Base-by-base conservation (phyloP, 2,329 filamentous ascomycete species). In the Ascochyta koolunga region DNA sequence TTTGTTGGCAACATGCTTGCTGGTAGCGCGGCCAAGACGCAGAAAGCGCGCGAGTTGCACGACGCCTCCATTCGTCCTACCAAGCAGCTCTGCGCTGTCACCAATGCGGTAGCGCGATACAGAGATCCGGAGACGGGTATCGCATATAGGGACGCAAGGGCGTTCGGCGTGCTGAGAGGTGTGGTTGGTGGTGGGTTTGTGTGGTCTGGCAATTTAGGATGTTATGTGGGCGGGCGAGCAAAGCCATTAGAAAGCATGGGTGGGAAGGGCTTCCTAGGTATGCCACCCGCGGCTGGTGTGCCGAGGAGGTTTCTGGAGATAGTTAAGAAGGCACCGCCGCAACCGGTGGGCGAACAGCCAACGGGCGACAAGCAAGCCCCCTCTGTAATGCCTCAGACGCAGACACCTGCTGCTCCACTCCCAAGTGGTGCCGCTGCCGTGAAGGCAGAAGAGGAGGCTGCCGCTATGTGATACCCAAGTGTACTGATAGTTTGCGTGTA, bases 51-150 rank as follows among this genome's bases (percentile, higher is more conserved):
- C 55, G 61, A 56, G 0, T 54, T 58, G 4, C 63, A 54, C 25
- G 56, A 66, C 60, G 50, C 73, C 58, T 32, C 63, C 50, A 19
- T 66, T 13, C 73, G 73, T 2, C 60, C 66, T 2, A 73, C 73
- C 18, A 66, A 72, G 22, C 66, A 67, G 19, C 54, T 69, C 1
- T 99, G 95, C 73, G 88, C 87, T 42, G 93, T 98, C 69, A 97
- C 91, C 1, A 89, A 88, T 66, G 84, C 88, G 47, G 85, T 88
- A 4, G 95, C 93, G 11, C 86, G 86, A 49, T 98, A 96, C 74
- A 85, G 87, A 21, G 95, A 99, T 72, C 91, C 92, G 0, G 83
- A 85, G 62, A 98, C 93, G 0, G 90, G 90, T 0, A 81, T 98
- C 15, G 86, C 88, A 0, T 99, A 93, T 75, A 83, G 86, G 59